Base-by-base conservation (phyloP, 2,329 filamentous ascomycete species). In the Aspergillus intermedius region DNA sequence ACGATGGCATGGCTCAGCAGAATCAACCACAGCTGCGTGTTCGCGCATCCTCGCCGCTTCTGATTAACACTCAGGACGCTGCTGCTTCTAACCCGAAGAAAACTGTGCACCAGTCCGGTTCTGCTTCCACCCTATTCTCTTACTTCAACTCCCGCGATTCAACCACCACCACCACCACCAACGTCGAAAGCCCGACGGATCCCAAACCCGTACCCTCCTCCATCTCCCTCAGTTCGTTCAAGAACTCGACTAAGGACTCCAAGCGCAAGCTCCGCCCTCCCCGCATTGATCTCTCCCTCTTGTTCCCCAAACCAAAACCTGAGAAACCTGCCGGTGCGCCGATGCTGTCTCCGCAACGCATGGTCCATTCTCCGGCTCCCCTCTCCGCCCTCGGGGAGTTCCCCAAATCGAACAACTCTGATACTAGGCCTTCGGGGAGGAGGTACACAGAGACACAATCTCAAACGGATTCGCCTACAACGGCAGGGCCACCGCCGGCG, bases 121-220 rank as follows among this genome's bases (percentile, higher is more conserved):
- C 75, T 8, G 68, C 70, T 8, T 72, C 74, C 1, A 73, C 74
- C 3, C 56, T 76, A 9, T 70, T 67, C 51, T 76, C 75, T 40
- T 71, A 73, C 50, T 77, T 75, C 52, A 73, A 71, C 53, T 64
- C 70, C 17, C 66, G 71, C 44, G 71, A 69, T 46, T 67, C 67
- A 4, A 65, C 68, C 15, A 60, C 65, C 64, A 17, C 60, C 50
- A 47, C 64, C 61, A 28, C 59, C 60, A 30, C 35, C 7, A n/a
- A n/a, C n/a, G 41, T 44, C 22, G 40, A 22, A 9, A 48, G 55
- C 46, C 41, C 50, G 22, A 53, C 54, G 32, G 49, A 28, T 30
- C 52, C 3, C 57, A 60, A 42, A 53, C 56, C 10, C 30, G 46
- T 51, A 23, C 19, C 21, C 13, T 15, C 23, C 15, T 22, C 19